A percentile compares a stretch with the other conserved stretches of the same genome.
phyloP scores from a whole-genome alignment of 2,329 filamentous ascomycete genomes.

The Colletotrichum cordylinicola region DNA sequence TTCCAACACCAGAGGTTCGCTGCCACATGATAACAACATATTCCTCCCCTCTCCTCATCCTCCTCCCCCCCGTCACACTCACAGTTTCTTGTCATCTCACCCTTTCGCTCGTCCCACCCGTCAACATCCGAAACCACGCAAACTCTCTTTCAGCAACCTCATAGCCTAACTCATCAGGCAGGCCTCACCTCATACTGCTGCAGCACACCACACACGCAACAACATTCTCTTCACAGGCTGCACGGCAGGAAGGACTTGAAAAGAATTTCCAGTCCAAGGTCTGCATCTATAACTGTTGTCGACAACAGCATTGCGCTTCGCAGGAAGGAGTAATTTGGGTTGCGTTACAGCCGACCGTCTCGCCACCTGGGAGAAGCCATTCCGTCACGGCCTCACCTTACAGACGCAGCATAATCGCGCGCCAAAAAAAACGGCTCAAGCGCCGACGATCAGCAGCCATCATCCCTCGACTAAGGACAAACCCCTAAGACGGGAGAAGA shows the following conservation, averaged over 20 bases:
- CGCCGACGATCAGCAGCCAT: conserved; percentile 32
- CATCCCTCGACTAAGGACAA: conserved; percentile 20
- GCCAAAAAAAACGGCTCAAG: conserved; percentile 44
- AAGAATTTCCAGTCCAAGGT: background rate
- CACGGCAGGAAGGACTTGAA: background rate
- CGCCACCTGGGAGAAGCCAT: background rate
- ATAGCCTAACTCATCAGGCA: conserved; percentile 15
- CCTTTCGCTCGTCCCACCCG: conserved; percentile 17
- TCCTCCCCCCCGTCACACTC: background rate
- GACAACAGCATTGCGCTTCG: background rate
- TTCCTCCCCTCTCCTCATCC: background rate
- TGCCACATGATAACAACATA: conserved; percentile 19
- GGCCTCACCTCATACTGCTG: background rate
- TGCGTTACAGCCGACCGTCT: background rate
- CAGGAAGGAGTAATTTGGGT: background rate
- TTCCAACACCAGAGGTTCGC: conserved; percentile 4
- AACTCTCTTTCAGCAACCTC: conserved; percentile 3
- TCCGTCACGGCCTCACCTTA: conserved; percentile 28
- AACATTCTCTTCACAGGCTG: background rate
- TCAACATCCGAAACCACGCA: conserved; percentile 14
- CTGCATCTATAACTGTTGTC: background rate
- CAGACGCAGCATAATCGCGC: conserved; percentile 53
- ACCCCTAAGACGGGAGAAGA: background rate
- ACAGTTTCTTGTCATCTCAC: conserved; percentile 23
- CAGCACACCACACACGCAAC: background rate